Percentiles rank a stretch among this genome's conserved stretches.
These are phyloP conservation scores for Caloboletus inedulis DNA, from an alignment of 1,284 basidiomycete species.

Conservation along the genomic window DNA sequence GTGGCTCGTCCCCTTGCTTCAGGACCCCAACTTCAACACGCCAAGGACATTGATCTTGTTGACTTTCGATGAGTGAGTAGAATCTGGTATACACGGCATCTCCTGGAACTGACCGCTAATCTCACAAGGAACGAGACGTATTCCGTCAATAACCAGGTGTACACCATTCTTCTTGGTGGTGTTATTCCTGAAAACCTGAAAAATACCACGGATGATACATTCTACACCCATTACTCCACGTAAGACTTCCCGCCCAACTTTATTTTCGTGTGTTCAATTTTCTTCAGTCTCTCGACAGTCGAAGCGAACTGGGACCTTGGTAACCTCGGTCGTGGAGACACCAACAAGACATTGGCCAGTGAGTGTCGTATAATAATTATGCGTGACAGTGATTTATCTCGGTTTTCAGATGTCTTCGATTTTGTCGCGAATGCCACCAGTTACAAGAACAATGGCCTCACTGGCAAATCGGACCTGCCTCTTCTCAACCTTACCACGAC, in stretches of 20 bases:
- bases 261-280: background rate
- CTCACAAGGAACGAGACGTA: conserved; percentile 47
- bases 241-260: conserved; percentile 6
- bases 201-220: conserved; percentile 50
- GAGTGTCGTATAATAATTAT: conserved; percentile 2
- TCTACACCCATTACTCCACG: conserved; percentile 64
- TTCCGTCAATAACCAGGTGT: conserved; percentile 45
- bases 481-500: conserved; percentile 29
- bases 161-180: conserved; percentile 49
- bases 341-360: conserved; percentile 38
- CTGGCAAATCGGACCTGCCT: conserved; percentile 23
- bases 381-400: background rate
- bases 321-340: conserved; percentile 56
- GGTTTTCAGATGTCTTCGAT: conserved; percentile 41
- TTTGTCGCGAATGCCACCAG: conserved; percentile 41
- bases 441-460: conserved; percentile 35
- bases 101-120: background rate
- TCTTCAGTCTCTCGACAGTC: conserved; percentile 47
- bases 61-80: conserved; percentile 44
- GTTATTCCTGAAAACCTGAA: conserved; percentile 45
- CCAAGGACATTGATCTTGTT: conserved; percentile 52
- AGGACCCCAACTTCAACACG: conserved; percentile 46
- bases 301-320: conserved; percentile 64
- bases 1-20: conserved; percentile 53
- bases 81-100: background rate